phyloP scores from a whole-genome alignment of 371 early-diverging fungal genomes.

The Chytridium lagenaria region DNA sequence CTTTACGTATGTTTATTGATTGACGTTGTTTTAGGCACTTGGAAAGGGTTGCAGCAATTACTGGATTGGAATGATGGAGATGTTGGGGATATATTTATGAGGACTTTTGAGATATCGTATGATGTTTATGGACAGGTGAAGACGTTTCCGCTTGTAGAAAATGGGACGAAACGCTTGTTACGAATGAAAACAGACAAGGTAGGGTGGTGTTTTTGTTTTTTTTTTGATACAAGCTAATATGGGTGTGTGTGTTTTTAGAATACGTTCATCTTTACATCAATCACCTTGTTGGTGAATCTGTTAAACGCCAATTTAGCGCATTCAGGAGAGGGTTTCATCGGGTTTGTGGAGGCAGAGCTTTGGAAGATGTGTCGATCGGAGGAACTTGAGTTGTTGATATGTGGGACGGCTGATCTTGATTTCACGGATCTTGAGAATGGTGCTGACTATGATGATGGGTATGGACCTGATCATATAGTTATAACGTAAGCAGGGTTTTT shows the following conservation, averaged over 20 bases:
- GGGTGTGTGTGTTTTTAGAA: conserved; percentile 27
- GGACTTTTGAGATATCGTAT: conserved; percentile 72
- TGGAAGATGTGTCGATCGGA: conserved; percentile 66
- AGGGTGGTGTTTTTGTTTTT: background rate
- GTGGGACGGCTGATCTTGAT: conserved; percentile 65
- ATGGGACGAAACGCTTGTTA: conserved; percentile 66
- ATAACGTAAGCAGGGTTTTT: conserved; percentile 63
- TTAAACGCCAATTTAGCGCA: conserved; percentile 82
- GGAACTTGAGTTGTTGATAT: conserved; percentile 71
- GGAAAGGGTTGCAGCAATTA: conserved; percentile 84
- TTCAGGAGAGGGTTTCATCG: conserved; percentile 83
- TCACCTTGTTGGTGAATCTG: conserved; percentile 79
- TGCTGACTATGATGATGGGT: conserved; percentile 87
- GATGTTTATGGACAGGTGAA: conserved; percentile 54
- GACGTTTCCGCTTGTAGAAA: conserved; percentile 57
- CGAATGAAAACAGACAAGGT: conserved; percentile 64
- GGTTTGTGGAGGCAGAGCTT: conserved; percentile 78
- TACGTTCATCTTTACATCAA: conserved; percentile 82
- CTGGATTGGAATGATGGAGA: conserved; percentile 83
- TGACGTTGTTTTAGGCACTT: conserved; percentile 63
- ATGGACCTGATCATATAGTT: conserved; percentile 66
- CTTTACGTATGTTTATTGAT: conserved; percentile 48
- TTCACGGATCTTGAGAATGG: conserved; percentile 64
- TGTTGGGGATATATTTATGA: conserved; percentile 84
- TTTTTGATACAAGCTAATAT: background rate